Evolutionary conservation across 2,329 filamentous ascomycete genomes (phyloP).

Genomic region (Trematosphaeria pertusa): DNA sequence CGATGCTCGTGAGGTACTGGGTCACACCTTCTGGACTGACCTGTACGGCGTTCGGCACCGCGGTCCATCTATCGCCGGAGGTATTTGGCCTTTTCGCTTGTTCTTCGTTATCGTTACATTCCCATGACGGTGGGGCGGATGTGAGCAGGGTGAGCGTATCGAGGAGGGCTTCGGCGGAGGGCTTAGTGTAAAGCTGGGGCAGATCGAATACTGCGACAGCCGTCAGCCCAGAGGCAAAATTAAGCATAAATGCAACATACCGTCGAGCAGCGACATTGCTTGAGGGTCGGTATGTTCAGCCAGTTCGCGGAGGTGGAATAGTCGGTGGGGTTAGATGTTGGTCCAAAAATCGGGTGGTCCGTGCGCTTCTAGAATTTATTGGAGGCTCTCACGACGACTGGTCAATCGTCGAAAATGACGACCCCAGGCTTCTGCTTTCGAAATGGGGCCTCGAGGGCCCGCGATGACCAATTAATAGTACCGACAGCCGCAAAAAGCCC

Average conservation of each 20-base stretch:
- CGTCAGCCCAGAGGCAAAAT: too few relatives aligned
- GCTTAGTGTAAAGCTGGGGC: conserved; percentile 82
- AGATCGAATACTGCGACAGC: conserved; percentile 72
- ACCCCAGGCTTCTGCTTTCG: too few relatives aligned
- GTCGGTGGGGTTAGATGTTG: background rate
- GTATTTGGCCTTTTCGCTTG: conserved; percentile 46
- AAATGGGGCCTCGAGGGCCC: too few relatives aligned
- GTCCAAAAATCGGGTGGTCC: conserved; percentile 20
- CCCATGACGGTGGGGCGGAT: conserved; percentile 73
- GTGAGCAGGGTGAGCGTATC: conserved; percentile 71
- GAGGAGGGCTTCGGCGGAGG: conserved; percentile 69
- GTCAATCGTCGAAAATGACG: conserved; percentile 9
- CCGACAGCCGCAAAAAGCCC: too few relatives aligned
- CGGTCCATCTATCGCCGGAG: conserved; percentile 30
- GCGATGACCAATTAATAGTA: too few relatives aligned
- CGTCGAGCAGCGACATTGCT: conserved; percentile 36
- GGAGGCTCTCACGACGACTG: background rate
- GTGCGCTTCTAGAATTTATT: conserved; percentile 13
- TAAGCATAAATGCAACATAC: too few relatives aligned
- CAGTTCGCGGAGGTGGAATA: too few relatives aligned
- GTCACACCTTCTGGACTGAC: conserved; percentile 60
- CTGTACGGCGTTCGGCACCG: conserved; percentile 36
- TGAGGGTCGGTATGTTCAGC: too few relatives aligned
- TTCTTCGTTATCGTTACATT: conserved; percentile 53
- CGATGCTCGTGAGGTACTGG: conserved; percentile 72